A percentile compares a stretch with the other conserved stretches of the same genome.
phyloP scores from a whole-genome alignment of 2,329 filamentous ascomycete genomes.

The Geosmithia putterillii region DNA sequence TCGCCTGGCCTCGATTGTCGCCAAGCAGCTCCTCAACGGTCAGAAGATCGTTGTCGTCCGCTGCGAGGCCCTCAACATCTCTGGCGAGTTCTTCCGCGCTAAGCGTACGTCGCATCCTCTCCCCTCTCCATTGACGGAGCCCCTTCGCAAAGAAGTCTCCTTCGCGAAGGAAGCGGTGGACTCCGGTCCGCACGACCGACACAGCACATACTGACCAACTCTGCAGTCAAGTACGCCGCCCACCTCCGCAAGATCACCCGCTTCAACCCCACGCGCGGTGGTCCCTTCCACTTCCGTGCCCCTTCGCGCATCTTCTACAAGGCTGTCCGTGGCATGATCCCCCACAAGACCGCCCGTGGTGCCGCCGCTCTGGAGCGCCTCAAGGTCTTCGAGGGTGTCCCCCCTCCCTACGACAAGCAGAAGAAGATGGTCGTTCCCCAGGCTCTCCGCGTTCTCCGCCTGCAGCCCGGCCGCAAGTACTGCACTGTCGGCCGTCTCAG shows the following conservation, averaged over 20 bases:
- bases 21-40: conserved; percentile 97
- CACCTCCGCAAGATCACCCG: conserved; percentile 99
- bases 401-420: conserved; percentile 98
- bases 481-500: conserved; percentile 96
- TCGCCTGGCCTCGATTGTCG: conserved; percentile 94
- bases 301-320: conserved; percentile 99
- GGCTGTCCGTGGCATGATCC: conserved; percentile 99
- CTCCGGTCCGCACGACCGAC: not conserved
- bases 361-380: conserved; percentile 94
- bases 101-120: conserved; percentile 71
- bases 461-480: conserved; percentile 99
- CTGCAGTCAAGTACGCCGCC: conserved; percentile 98
- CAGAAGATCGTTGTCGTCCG: conserved; percentile 99
- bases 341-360: conserved; percentile 98
- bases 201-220: conserved; percentile 3
- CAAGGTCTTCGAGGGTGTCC: conserved; percentile 99
- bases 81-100: conserved; percentile 99
- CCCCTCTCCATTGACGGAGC: not conserved
- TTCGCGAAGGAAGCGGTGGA: not conserved
- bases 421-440: conserved; percentile 99
- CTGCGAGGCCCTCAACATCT: conserved; percentile 99
- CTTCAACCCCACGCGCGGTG: conserved; percentile 98
- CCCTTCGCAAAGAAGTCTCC: not conserved
- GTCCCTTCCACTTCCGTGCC: conserved; percentile 99
- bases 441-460: conserved; percentile 87